A percentile compares a stretch with the other conserved stretches of the same genome.
phyloP scores from a whole-genome alignment of 345 rosid species.

The Laguncularia racemosa region DNA sequence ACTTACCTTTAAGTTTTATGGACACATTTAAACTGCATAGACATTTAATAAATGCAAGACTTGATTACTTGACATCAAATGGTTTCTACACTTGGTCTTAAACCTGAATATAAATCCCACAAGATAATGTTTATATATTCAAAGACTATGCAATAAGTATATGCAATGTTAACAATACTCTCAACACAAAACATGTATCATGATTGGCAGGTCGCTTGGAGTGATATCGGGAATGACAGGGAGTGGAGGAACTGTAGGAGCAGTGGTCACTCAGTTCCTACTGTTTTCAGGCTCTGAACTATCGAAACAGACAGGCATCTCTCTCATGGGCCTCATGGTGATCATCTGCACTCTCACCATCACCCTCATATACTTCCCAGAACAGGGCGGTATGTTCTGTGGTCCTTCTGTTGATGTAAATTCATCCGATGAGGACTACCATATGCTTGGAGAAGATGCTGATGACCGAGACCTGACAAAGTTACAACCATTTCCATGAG shows the following conservation, averaged over 20 bases:
- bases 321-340: conserved; percentile 79
- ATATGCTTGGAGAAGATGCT: conserved; percentile 20
- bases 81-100: background rate
- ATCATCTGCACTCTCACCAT: conserved; percentile 41
- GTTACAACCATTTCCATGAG: background rate
- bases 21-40: too few relatives aligned
- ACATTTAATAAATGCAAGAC: too few relatives aligned
- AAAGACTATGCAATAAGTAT: too few relatives aligned
- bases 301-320: conserved; percentile 57
- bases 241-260: conserved; percentile 76
- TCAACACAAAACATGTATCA: background rate
- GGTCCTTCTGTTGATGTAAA: conserved; percentile 21
- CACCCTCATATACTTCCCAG: conserved; percentile 49
- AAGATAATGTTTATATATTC: too few relatives aligned
- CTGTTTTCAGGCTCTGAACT: conserved; percentile 52
- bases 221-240: conserved; percentile 83
- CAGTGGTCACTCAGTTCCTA: conserved; percentile 56
- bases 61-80: too few relatives aligned
- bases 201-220: conserved; percentile 63
- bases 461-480: background rate
- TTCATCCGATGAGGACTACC: conserved; percentile 18
- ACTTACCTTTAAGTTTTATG: too few relatives aligned
- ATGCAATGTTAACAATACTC: background rate
- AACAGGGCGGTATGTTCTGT: conserved; percentile 57
- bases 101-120: too few relatives aligned